Base-by-base conservation (phyloP, 805 yeast species). In the Ogataea dorogensis region DNA sequence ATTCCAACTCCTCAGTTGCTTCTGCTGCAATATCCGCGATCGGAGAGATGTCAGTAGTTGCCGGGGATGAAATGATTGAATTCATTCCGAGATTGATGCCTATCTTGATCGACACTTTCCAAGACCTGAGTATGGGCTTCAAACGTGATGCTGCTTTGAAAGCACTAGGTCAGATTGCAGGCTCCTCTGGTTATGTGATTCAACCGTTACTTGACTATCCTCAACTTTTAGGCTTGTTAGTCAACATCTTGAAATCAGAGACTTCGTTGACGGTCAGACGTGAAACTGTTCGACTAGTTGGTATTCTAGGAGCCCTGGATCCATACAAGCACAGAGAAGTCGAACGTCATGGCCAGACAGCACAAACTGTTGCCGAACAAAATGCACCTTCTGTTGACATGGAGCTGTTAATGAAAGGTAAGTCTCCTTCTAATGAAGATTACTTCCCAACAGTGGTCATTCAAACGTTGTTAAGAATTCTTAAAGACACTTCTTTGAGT, bases 401-500 rank as follows among this genome's bases (percentile, higher is more conserved):
- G 46, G 86, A 91, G 5, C 65, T 93, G 16, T 67, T 93, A 34
- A 87, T 93, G 89, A 86, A 86, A 52, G 96, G 96, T 4, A 84
- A 86, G 73, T 83, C 95, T 5, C 98, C 98, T 2, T 81, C 94
- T 0, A 74, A 75, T 48, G 98, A 89, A 38, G 97, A 91, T 49
- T 93, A 89, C 51, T 89, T 86, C 51, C 96, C 98, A 2, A 88
- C 96, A 0, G 98, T 93, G 16, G 98, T 91, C 1, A 86, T 93
- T 28, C 79, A 79, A 28, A 86, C 89, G 5, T 64, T 93, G 43
- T 74, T 89, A 78, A 86, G 81, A 42, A 82, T 93, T 13, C 63
- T 93, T 27, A 81, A 82, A 46, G 98, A 93, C 58, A 77, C 85
- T 0, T 86, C 97, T 0, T 68, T 91, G 38, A 80, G 86, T 7